phyloP scores from a whole-genome alignment of 352 stramenopile species.

The Globisporangium heterothallicum region DNA sequence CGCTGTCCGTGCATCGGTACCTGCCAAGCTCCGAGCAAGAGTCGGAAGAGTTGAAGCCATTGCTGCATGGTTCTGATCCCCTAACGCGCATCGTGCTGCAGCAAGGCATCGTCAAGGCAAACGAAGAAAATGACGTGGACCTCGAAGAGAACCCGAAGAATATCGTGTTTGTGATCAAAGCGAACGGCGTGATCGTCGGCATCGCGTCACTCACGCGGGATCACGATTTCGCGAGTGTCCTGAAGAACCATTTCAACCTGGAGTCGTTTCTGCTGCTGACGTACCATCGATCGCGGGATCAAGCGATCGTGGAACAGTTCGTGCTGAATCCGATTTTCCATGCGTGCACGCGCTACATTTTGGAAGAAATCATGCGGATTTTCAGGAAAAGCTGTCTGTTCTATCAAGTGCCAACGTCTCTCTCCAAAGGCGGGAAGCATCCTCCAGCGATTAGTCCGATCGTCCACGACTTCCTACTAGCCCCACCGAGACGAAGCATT shows the following conservation, averaged over 20 bases:
- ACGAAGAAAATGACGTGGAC: conserved; percentile 52
- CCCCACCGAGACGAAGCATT: conserved; percentile 46
- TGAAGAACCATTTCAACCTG: conserved; percentile 61
- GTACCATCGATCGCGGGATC: conserved; percentile 67
- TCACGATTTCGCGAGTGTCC: conserved; percentile 35
- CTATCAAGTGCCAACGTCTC: conserved; percentile 32
- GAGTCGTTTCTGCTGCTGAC: conserved; percentile 56
- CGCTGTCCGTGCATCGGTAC: conserved; percentile 30
- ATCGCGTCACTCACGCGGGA: conserved; percentile 39
- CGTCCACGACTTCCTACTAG: conserved; percentile 58
- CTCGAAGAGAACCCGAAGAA: conserved; percentile 65
- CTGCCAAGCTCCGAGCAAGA: conserved; percentile 10
- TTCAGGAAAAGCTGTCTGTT: conserved; percentile 71
- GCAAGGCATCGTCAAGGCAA: conserved; percentile 28
- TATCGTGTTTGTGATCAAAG: conserved; percentile 50
- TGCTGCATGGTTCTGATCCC: conserved; percentile 24
- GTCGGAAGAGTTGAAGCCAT: conserved; percentile 10
- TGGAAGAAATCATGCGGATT: conserved; percentile 79
- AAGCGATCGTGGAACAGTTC: conserved; percentile 55
- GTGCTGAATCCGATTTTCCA: conserved; percentile 75
- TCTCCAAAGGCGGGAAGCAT: neutral
- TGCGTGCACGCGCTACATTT: conserved; percentile 46
- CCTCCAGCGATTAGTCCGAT: conserved; percentile 26
- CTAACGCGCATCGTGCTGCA: conserved; percentile 23
- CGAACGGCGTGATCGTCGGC: conserved; percentile 37